Base-by-base conservation (phyloP, 768 basidiomycete genomes). In the Dacryopinax spathularia region DNA sequence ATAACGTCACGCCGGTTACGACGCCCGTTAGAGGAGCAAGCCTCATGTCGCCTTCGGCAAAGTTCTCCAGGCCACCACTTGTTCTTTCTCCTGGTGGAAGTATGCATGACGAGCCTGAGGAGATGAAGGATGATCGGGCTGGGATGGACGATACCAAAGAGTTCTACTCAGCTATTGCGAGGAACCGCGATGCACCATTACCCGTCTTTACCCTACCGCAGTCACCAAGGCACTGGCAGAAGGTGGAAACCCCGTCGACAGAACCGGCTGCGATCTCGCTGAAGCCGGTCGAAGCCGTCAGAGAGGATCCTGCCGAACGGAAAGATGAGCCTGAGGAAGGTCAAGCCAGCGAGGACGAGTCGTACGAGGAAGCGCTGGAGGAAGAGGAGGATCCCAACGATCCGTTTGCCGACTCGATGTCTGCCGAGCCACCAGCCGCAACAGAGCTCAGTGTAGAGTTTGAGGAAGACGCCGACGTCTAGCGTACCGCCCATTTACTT, bases 41-140 rank as follows among this genome's bases (percentile, higher is more conserved):
- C 22, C 36, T 60, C 33, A 33, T 65, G 29, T 27, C 62, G 22
- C 25, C 64, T 16, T 61, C 62, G 18, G 63, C 65, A 29, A 56
- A 61, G 35, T 65, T 64, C 31, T 65, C 66, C 33, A 60, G 64
- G 33, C 66, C 66, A 18, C 64, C 66, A 18, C 62, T 41, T 25
- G 39, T 62, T 5, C 31, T 62, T 27, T 33, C 31, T 6, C 62
- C 62, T 7, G 34, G 34, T 18, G 34, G 31, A 9, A 44, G 36
- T 15, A 13, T 16, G 39, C 62, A 35, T 25, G 65, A 65, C 34
- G 60, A 59, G 33, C 31, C 63, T 29, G 65, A 63, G 7, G 56
- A 65, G 22, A 33, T 48, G 25, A 25, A 31, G 37, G 43, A 41
- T 25, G 48, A 34, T 48, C 62, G 63, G 18, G 59, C 36, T 12